A percentile compares a stretch with the other conserved stretches of the same genome.
Evolutionary conservation across 495 filamentous ascomycete species (phyloP).

Genomic region (Aspergillus campestris): DNA sequence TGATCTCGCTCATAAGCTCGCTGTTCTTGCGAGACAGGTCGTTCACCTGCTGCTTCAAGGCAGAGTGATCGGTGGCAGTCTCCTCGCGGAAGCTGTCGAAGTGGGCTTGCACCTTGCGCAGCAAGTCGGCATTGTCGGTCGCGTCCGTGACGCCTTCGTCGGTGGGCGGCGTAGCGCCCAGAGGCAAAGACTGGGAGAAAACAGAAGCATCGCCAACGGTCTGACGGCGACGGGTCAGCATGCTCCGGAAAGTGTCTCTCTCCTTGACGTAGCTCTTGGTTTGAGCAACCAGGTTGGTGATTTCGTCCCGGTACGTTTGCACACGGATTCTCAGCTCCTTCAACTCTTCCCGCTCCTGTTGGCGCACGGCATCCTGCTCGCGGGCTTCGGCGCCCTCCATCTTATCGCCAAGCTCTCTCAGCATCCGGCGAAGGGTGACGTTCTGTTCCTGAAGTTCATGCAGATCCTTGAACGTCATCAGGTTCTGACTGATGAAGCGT

Average conservation of each 20-base stretch:
- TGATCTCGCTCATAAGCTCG: conserved; percentile 68
- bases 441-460: conserved; percentile 86
- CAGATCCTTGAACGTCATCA: conserved; percentile 76
- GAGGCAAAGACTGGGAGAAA: conserved; percentile 55
- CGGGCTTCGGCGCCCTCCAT: conserved; percentile 88
- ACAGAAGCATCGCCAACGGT: conserved; percentile 50
- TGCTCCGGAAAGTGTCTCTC: conserved; percentile 92
- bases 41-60: conserved; percentile 80
- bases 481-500: conserved; percentile 73
- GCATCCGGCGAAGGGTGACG: conserved; percentile 66
- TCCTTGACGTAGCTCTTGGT: conserved; percentile 91
- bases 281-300: conserved; percentile 66
- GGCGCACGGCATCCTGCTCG: conserved; percentile 56
- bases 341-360: conserved; percentile 64
- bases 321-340: conserved; percentile 57
- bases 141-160: conserved; percentile 35
- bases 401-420: conserved; percentile 71
- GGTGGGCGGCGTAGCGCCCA: conserved; percentile 34
- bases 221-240: conserved; percentile 70
- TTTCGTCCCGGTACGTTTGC: conserved; percentile 58
- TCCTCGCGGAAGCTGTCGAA: conserved; percentile 88
- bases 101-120: conserved; percentile 80
- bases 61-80: conserved; percentile 64
- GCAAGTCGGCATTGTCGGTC: conserved; percentile 56
- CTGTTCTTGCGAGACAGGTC: conserved; percentile 73